Conservation (phyloP, 768 basidiomycete genomes). For the Lactifluus hygrophoroides region DNA sequence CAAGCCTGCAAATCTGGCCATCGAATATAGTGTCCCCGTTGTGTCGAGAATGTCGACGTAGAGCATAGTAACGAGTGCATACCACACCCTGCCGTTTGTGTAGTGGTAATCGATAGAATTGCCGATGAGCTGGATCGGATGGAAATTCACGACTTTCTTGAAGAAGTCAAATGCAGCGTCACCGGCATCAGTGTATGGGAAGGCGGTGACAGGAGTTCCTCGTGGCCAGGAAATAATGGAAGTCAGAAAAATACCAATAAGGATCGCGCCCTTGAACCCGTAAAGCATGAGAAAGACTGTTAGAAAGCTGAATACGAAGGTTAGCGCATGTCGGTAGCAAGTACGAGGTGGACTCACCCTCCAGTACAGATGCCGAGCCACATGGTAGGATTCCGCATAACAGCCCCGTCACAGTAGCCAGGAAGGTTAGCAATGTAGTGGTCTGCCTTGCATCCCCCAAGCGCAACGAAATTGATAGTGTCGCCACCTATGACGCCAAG, state of each 20-base stretch:
- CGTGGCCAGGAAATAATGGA: constrained; percentile 85
- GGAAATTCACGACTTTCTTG: constrained; percentile 76
- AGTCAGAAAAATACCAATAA: constrained; percentile 77
- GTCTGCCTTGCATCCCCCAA: constrained; percentile 64
- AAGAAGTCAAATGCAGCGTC: constrained; percentile 75
- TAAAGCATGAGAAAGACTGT: constrained; percentile 79
- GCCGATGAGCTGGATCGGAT: constrained; percentile 50
- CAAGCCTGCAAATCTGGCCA: constrained; percentile 87
- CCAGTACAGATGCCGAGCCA: constrained; percentile 87
- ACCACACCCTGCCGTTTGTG: constrained; percentile 70
- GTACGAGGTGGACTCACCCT: constrained; percentile 39
- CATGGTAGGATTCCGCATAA: constrained; percentile 67
- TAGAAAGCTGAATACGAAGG: constrained; percentile 40
- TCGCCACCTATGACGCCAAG: constrained; percentile 71
- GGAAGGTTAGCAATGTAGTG: constrained; percentile 38
- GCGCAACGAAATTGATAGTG: constrained; percentile 57
- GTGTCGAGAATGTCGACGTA: constrained; percentile 74
- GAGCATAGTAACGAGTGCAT: constrained; percentile 81
- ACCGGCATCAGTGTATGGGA: constrained; percentile 63
- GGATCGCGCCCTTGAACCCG: constrained; percentile 74
- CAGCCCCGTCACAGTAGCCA: constrained; percentile 52
- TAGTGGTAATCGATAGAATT: constrained; percentile 43
- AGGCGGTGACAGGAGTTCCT: constrained; percentile 70
- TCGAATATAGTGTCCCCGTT: constrained; percentile 75
- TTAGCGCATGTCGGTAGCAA: neutral